These are phyloP conservation scores for Bolboschoenus planiculmis DNA, from an alignment of 176 grass and related monocot species.

Conservation along the genomic window DNA sequence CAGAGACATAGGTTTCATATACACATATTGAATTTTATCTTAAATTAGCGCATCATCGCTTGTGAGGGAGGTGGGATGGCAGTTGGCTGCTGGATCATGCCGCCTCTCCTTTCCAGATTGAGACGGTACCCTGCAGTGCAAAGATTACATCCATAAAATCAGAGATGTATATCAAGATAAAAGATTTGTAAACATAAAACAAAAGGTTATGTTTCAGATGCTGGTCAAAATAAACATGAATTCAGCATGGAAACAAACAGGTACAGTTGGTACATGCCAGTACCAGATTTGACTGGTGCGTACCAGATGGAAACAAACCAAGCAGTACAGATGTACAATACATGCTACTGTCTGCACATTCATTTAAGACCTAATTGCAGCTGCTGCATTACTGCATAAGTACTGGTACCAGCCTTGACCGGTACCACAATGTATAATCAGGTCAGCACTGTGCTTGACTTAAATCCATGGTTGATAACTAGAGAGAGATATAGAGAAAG, in stretches of 20 bases:
- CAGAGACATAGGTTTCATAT: background rate
- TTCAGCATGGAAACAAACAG: background rate
- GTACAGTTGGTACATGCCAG: background rate
- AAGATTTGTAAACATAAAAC: background rate
- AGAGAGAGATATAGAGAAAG: background rate
- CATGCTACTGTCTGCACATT: background rate
- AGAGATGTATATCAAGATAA: background rate
- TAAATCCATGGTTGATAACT: background rate
- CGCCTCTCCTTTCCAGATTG: conserved; percentile 25
- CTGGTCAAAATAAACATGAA: background rate
- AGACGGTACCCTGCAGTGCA: conserved; percentile 20
- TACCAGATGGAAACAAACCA: background rate
- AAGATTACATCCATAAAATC: background rate
- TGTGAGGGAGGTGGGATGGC: conserved; percentile 14
- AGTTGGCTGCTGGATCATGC: background rate
- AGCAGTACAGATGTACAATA: background rate
- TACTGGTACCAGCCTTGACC: background rate
- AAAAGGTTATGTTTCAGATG: conserved; percentile 13
- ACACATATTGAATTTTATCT: background rate
- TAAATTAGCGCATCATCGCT: conserved; percentile 16
- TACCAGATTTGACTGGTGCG: background rate
- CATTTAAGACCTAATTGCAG: background rate
- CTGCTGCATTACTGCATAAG: background rate
- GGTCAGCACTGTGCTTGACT: background rate
- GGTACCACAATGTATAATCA: background rate